Percentiles rank a stretch among this genome's conserved stretches.
phyloP scores from a whole-genome alignment of 2,329 filamentous ascomycete species.

The Karstenula rhodostoma region DNA sequence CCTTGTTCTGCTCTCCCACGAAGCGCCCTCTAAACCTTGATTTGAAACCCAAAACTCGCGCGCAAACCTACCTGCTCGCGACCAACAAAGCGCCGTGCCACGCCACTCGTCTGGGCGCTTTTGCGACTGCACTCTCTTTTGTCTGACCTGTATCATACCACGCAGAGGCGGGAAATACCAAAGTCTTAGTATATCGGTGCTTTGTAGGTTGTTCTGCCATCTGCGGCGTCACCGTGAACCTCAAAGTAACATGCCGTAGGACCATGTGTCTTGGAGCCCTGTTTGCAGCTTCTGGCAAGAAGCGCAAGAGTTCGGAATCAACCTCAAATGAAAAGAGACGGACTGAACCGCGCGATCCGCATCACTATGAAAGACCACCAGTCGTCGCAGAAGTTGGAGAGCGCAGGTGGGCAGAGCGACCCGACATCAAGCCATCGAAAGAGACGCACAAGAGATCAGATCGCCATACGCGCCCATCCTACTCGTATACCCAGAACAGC shows the following conservation, averaged over 20 bases:
- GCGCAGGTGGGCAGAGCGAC: slow-evolving; percentile 39
- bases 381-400: slow-evolving; percentile 37
- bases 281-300: slow-evolving; percentile 43
- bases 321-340: slow-evolving; percentile 42
- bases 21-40: slow-evolving; percentile 23
- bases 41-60: background rate
- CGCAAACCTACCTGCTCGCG: background rate
- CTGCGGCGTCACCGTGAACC: slow-evolving; percentile 18
- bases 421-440: slow-evolving; percentile 35
- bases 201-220: slow-evolving; percentile 1
- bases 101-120: background rate
- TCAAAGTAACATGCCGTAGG: slow-evolving; percentile 13
- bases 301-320: slow-evolving; percentile 37
- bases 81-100: background rate
- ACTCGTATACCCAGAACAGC: slow-evolving; percentile 21
- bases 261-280: slow-evolving; percentile 50
- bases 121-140: background rate
- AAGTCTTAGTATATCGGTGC: slow-evolving; percentile 26
- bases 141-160: background rate
- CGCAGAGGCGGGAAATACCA: background rate
- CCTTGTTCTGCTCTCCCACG: slow-evolving; percentile 12
- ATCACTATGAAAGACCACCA: slow-evolving; percentile 34
- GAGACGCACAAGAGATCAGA: slow-evolving; percentile 35
- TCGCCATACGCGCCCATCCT: slow-evolving; percentile 26
- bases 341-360: slow-evolving; percentile 29